phyloP scores from a whole-genome alignment of 2,329 filamentous ascomycete genomes.

The Xylaria hypoxylon region DNA sequence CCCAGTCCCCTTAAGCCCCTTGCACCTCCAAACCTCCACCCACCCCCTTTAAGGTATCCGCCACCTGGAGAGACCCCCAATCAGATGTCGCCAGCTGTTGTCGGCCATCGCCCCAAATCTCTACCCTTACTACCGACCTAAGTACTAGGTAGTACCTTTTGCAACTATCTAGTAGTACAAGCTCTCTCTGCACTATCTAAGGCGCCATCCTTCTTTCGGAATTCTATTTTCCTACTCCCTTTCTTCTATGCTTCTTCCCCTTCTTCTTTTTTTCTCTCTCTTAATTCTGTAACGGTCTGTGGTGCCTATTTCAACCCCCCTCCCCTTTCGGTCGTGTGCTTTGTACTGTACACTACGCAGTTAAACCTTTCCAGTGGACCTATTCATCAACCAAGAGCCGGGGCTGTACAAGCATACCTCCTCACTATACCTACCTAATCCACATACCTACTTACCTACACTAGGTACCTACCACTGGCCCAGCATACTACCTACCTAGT shows the following conservation, averaged over 20 bases:
- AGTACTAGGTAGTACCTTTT: constrained; percentile 9
- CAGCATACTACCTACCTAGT: constrained; percentile 13
- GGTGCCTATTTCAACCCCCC: constrained; percentile 2
- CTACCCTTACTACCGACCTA: background rate
- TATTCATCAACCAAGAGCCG: constrained; percentile 1
- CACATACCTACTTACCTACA: too few relatives aligned
- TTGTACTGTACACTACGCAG: constrained; percentile 20
- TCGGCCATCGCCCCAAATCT: background rate
- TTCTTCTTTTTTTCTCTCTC: constrained; percentile 17
- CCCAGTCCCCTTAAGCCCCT: constrained; percentile 18
- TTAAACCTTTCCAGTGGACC: background rate
- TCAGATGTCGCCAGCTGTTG: constrained; percentile 13
- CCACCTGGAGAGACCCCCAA: constrained; percentile 12
- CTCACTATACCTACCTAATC: too few relatives aligned
- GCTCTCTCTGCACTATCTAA: constrained; percentile 25
- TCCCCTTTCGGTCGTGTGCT: constrained; percentile 14
- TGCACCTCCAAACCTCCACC: constrained; percentile 23
- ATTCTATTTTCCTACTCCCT: constrained; percentile 34
- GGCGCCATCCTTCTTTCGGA: constrained; percentile 35
- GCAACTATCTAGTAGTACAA: constrained; percentile 11
- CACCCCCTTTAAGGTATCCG: constrained; percentile 29
- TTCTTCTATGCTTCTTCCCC: constrained; percentile 16
- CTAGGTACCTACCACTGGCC: constrained; percentile 1
- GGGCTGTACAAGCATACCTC: too few relatives aligned
- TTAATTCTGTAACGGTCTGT: constrained; percentile 13